A percentile compares a stretch with the other conserved stretches of the same genome.
phyloP scores from a whole-genome alignment of 305 asterid species.

The Rubia tinctorum region DNA sequence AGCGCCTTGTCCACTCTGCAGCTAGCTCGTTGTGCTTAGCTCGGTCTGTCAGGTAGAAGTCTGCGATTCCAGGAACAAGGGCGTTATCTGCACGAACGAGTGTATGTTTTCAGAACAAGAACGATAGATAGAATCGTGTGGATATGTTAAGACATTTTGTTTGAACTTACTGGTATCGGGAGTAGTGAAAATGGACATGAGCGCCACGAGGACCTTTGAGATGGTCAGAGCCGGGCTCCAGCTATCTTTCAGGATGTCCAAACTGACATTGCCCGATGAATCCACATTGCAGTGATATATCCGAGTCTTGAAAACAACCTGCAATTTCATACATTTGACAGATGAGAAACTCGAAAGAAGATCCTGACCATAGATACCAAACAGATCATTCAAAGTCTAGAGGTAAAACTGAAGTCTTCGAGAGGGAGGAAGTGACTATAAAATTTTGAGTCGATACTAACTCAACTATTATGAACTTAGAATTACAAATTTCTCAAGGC shows the following conservation, averaged over 20 bases:
- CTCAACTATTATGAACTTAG: neutral
- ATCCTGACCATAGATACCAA: neutral
- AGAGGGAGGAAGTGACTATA: neutral
- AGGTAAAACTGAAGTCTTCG: neutral
- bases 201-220: slow-evolving; percentile 76
- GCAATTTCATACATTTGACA: slow-evolving; percentile 15
- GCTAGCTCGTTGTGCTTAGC: slow-evolving; percentile 72
- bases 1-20: slow-evolving; percentile 70
- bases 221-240: slow-evolving; percentile 99
- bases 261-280: slow-evolving; percentile 65
- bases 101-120: neutral
- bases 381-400: neutral
- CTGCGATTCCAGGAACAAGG: slow-evolving; percentile 70
- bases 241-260: slow-evolving; percentile 85
- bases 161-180: slow-evolving; percentile 51
- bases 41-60: slow-evolving; percentile 59
- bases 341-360: neutral
- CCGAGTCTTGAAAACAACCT: slow-evolving; percentile 90
- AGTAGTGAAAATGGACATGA: slow-evolving; percentile 70
- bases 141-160: neutral
- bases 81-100: slow-evolving; percentile 60
- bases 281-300: slow-evolving; percentile 91
- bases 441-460: neutral
- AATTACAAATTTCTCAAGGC: neutral
- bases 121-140: neutral